Percentiles rank a stretch among this genome's conserved stretches.
phyloP scores from a whole-genome alignment of 148 eudicot genomes.

The Beta vulgaris region DNA sequence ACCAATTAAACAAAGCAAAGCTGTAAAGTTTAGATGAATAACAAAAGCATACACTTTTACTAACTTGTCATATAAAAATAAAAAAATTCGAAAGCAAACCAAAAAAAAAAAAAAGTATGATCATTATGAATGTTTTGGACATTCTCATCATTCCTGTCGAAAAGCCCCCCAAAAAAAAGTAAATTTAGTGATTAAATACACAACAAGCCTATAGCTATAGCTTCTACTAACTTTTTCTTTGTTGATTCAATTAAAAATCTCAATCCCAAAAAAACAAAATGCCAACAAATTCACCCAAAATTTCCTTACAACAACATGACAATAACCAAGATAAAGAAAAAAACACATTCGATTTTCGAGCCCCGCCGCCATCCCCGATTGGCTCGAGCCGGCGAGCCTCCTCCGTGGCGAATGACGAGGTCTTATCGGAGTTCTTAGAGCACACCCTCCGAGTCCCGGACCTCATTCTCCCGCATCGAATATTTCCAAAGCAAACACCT shows the following conservation, averaged over 20 bases:
- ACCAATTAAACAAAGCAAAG: constrained; percentile 19
- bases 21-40: constrained; percentile 24
- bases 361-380: constrained; percentile 88
- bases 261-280: constrained; percentile 28
- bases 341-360: constrained; percentile 53
- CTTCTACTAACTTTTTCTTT: not conserved
- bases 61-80: not conserved
- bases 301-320: not conserved
- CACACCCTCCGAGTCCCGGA: constrained; percentile 65
- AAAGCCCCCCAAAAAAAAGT: not conserved
- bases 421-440: constrained; percentile 63
- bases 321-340: constrained; percentile 13
- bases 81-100: not conserved
- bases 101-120: constrained; percentile 6
- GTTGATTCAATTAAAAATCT: constrained; percentile 15
- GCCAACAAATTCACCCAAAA: constrained; percentile 18
- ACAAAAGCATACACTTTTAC: constrained; percentile 14
- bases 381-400: constrained; percentile 62
- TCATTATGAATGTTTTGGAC: constrained; percentile 17
- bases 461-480: constrained; percentile 63
- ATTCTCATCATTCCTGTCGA: constrained; percentile 25
- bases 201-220: constrained; percentile 7
- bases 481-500: constrained; percentile 62
- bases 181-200: not conserved
- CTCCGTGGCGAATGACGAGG: constrained; percentile 60